A percentile compares a stretch with the other conserved stretches of the same genome.
These are phyloP conservation scores for Ilex asprella DNA, from an alignment of 257 asterid species.

Conservation along the genomic window DNA sequence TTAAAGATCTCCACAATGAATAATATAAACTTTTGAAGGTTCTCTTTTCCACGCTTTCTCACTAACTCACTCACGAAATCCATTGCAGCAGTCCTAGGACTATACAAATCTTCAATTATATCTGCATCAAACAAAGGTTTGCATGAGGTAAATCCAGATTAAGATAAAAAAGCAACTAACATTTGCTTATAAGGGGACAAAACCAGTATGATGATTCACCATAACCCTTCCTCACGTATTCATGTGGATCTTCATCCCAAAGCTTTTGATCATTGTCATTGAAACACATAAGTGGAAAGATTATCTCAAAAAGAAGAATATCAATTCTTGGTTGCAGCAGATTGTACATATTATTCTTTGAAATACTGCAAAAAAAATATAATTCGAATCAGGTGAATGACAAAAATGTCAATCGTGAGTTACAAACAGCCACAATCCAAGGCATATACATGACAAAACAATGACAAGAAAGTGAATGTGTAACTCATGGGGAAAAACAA, in stretches of 20 bases:
- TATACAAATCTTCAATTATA: constrained; percentile 91
- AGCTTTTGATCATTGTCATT: constrained; percentile 87
- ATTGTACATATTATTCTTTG: constrained; percentile 77
- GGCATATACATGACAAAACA: background rate
- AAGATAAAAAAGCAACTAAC: background rate
- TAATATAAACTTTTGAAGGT: constrained; percentile 80
- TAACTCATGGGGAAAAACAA: background rate
- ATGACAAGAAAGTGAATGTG: background rate
- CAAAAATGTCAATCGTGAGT: background rate
- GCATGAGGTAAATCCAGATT: constrained; percentile 9
- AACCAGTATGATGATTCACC: constrained; percentile 39
- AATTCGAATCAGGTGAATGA: constrained; percentile 18
- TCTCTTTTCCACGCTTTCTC: constrained; percentile 92
- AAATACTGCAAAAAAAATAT: constrained; percentile 53
- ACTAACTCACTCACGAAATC: constrained; percentile 99
- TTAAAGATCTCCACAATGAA: constrained; percentile 81
- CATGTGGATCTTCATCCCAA: constrained; percentile 99
- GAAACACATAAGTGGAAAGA: constrained; percentile 98
- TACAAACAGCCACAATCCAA: too few species aligned
- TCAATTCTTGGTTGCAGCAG: constrained; percentile 85
- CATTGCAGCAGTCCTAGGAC: constrained; percentile 99
- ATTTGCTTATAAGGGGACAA: constrained; percentile 1
- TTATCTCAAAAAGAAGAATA: constrained; percentile 79
- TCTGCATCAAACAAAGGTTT: constrained; percentile 36
- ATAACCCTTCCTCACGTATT: constrained; percentile 98